Conservation (phyloP, 441 rosid genomes). For the Codiaeum variegatum region DNA sequence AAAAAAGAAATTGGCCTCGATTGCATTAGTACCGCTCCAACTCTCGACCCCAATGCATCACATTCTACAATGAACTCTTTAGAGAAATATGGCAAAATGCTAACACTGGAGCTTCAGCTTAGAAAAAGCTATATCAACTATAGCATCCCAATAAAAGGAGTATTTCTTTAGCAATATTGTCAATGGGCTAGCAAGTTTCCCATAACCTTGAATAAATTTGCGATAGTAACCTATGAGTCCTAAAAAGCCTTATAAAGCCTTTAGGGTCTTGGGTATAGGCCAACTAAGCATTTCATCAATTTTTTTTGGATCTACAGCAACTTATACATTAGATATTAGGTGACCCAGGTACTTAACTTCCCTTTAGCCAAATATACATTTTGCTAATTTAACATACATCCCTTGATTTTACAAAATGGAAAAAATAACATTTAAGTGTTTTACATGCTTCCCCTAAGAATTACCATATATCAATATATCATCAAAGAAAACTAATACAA, state of each 20-base stretch:
- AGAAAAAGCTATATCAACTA: neutral
- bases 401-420: neutral
- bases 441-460: neutral
- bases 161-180: neutral
- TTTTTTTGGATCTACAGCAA: neutral
- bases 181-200: neutral
- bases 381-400: neutral
- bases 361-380: neutral
- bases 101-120: neutral
- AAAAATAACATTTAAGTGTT: neutral
- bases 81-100: neutral
- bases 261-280: neutral
- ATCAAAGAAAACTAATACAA: neutral
- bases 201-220: neutral
- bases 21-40: neutral
- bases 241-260: neutral
- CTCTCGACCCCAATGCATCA: neutral
- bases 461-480: neutral
- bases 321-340: neutral
- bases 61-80: neutral
- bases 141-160: neutral
- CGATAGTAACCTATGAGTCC: neutral
- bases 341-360: neutral
- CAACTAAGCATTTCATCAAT: neutral
- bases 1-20: neutral